phyloP scores from a whole-genome alignment of 2,329 filamentous ascomycete genomes.

The Talaromyces sp. region DNA sequence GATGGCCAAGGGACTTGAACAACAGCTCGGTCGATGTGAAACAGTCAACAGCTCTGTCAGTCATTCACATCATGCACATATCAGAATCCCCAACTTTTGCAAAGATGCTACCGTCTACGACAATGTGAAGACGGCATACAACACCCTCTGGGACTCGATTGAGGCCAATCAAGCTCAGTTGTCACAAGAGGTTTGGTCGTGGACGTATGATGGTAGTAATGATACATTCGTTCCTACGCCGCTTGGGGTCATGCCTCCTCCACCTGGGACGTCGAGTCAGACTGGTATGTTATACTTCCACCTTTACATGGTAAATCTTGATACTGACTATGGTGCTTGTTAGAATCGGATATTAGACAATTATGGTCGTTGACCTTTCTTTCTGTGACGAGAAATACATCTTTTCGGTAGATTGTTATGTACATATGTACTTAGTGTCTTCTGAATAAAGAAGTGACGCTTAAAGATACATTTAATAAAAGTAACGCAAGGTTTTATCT shows the following conservation, averaged over 20 bases:
- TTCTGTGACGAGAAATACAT: constrained; percentile 47
- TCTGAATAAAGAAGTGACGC: background rate
- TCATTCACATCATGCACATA: background rate
- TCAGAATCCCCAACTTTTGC: constrained; percentile 51
- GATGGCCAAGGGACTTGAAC: constrained; percentile 60
- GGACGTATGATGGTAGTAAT: constrained; percentile 49
- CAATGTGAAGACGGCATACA: constrained; percentile 54
- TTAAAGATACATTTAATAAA: background rate
- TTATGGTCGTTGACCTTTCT: constrained; percentile 60
- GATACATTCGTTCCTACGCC: constrained; percentile 49
- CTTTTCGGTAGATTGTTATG: constrained; percentile 12
- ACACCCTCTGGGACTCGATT: constrained; percentile 59
- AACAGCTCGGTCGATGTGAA: constrained; percentile 55
- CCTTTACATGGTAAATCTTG: background rate
- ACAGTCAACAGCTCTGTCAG: background rate
- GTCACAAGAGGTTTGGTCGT: constrained; percentile 62
- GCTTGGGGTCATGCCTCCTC: constrained; percentile 51
- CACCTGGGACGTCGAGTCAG: constrained; percentile 41
- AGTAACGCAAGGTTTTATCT: background rate
- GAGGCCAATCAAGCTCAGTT: constrained; percentile 54
- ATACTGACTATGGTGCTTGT: background rate
- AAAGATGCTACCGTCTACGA: constrained; percentile 40
- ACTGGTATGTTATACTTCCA: constrained; percentile 27
- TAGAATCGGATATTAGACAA: constrained; percentile 55
- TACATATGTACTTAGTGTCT: background rate